A percentile compares a stretch with the other conserved stretches of the same genome.
These are phyloP conservation scores for Chionographis japonica DNA, from an alignment of 106 monocot genomes.

Conservation along the genomic window DNA sequence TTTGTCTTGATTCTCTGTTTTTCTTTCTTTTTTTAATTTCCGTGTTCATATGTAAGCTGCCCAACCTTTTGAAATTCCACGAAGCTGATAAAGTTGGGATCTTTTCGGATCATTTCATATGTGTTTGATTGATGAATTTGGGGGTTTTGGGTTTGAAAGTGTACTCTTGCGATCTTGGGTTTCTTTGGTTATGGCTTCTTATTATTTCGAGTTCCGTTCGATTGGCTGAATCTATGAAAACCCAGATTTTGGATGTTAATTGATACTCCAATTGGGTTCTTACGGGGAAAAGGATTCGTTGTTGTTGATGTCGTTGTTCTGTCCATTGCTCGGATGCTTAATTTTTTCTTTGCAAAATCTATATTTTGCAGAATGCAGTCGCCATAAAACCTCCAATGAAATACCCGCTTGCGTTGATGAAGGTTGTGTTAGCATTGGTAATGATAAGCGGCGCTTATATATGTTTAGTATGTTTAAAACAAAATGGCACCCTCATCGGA, in stretches of 20 bases:
- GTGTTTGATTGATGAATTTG: background rate
- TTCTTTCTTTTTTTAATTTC: background rate
- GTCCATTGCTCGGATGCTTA: too few species aligned
- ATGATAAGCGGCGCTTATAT: slow-evolving; percentile 50
- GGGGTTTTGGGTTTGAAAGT: background rate
- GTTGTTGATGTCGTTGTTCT: too few species aligned
- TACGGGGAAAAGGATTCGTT: too few species aligned
- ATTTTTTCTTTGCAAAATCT: too few species aligned
- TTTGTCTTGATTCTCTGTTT: background rate
- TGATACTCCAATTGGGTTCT: too few species aligned
- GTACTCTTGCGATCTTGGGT: too few species aligned
- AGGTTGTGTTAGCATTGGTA: slow-evolving; percentile 37
- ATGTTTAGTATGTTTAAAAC: slow-evolving; percentile 43
- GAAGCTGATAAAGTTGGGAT: too few species aligned
- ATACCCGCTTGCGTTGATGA: slow-evolving; percentile 25
- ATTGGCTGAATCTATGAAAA: background rate
- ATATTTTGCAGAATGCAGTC: slow-evolving; percentile 28
- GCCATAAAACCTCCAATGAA: slow-evolving; percentile 44
- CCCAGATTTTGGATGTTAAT: too few species aligned
- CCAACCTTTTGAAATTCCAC: too few species aligned
- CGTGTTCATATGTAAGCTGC: background rate
- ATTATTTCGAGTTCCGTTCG: background rate
- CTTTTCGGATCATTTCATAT: background rate
- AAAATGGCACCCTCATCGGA: slow-evolving; percentile 7
- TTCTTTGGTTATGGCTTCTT: too few species aligned